Evolutionary conservation across 31 red algal species (phyloP), one percentile per base, ranked within the genome.

Genomic region (Porphyra umbilicalis): DNA sequence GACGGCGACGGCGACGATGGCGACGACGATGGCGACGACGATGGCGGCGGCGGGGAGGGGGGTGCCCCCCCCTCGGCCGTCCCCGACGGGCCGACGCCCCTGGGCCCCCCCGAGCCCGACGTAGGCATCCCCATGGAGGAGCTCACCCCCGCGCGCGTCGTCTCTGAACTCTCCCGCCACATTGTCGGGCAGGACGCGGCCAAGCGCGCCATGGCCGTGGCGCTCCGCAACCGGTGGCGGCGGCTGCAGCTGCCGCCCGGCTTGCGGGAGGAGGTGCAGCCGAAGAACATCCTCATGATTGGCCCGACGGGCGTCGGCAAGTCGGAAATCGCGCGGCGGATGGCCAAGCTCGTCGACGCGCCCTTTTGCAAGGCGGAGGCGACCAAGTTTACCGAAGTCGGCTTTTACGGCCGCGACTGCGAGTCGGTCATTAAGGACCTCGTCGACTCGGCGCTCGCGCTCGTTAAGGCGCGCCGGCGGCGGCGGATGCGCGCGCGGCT

Each of bases 351-450:
- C 29, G 95, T 94, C 11, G 92, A 97, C 77, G 88, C 95, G 32
- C 95, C 95, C 10, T 97, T 97, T 81, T 83, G 95, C 67, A 97
- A 97, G 81, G 91, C 88, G 16, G 95, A 97, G 80, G 95, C 95
- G 9, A 94, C 95, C 16, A 97, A 97, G 75, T 97, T 90, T 77
- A 97, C 95, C 16, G 95, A 97, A 75, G 95, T 97, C 18, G 95
- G 95, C 34, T 97, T 94, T 86, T 89, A 94, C 75, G 95, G 95
- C 35, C 79, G 95, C n/a, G 95, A 97, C 79, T 93, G 95, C 18
- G 95, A 97, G 31, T 89, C 92, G 78, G 94, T 97, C 68, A 89
- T 97, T 14, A 35, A 92, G 20, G 95, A 97, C 78, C 78, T 97
- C 10, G 40, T 91, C 7, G 95, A 97, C 37, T 95, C 92, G 76